Conservation (phyloP, 805 yeast genomes). For the Nakazawaea populi region DNA sequence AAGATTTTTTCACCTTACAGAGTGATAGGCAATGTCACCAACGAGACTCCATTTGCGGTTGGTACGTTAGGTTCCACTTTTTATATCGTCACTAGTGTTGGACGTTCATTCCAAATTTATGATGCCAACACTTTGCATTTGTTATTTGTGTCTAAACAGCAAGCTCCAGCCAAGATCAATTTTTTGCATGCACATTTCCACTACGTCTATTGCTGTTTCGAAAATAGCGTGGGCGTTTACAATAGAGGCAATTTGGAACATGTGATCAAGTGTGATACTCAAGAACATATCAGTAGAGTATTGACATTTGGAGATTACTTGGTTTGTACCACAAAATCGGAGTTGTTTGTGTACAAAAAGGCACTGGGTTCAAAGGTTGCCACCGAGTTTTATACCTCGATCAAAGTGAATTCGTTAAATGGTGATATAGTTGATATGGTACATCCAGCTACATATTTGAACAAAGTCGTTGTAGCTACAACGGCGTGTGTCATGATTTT, state of each 20-base stretch:
- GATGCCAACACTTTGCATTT: slow-evolving; percentile 85
- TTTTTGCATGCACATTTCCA: slow-evolving; percentile 78
- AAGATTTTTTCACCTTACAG: slow-evolving; percentile 81
- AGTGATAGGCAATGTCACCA: slow-evolving; percentile 85
- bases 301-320: slow-evolving; percentile 75
- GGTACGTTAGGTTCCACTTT: slow-evolving; percentile 87
- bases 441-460: slow-evolving; percentile 90
- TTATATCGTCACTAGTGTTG: slow-evolving; percentile 85
- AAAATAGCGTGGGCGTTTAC: slow-evolving; percentile 66
- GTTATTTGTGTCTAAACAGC: slow-evolving; percentile 78
- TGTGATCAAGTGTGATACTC: slow-evolving; percentile 21
- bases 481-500: slow-evolving; percentile 51
- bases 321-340: slow-evolving; percentile 43
- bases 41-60: slow-evolving; percentile 76
- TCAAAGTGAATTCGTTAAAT: slow-evolving; percentile 52
- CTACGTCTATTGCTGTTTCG: slow-evolving; percentile 73
- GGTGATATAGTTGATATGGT: slow-evolving; percentile 65
- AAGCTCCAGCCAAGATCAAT: slow-evolving; percentile 65
- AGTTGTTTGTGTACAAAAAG: slow-evolving; percentile 25
- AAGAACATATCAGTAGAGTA: slow-evolving; percentile 39
- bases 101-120: slow-evolving; percentile 84
- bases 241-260: slow-evolving; percentile 71
- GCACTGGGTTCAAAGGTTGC: slow-evolving; percentile 34
- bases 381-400: slow-evolving; percentile 62
- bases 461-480: slow-evolving; percentile 84